A percentile compares a stretch with the other conserved stretches of the same genome.
Evolutionary conservation across 148 eudicot genomes (phyloP).

Genomic region (Rhododendron ovatum): DNA sequence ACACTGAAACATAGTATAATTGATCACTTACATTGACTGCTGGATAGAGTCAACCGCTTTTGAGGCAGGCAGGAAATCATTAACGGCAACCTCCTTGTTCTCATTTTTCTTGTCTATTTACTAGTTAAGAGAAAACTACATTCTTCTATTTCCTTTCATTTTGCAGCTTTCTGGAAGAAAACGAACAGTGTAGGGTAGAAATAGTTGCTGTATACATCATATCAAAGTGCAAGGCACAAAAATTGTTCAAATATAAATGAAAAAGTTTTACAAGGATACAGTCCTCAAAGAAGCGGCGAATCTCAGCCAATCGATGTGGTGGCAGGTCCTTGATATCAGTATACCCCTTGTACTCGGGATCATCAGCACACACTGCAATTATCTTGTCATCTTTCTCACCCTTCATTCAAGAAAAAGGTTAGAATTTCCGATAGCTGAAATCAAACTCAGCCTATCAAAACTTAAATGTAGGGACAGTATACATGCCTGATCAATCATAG

Average conservation of each 20-base stretch:
- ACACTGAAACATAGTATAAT: neutral
- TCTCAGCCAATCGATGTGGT: constrained; percentile 85
- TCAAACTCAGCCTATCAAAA: neutral
- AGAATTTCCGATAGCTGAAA: neutral
- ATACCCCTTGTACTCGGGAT: constrained; percentile 65
- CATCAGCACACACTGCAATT: constrained; percentile 84
- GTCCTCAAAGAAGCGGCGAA: constrained; percentile 86
- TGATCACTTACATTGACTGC: constrained; percentile 46
- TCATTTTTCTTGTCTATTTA: constrained; percentile 59
- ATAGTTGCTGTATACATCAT: neutral
- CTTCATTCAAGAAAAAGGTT: constrained; percentile 24
- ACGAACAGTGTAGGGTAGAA: neutral
- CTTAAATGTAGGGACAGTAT: neutral
- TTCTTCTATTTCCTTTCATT: neutral
- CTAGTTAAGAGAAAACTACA: constrained; percentile 21
- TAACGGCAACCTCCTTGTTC: constrained; percentile 58
- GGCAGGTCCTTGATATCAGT: constrained; percentile 79
- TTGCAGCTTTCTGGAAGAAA: neutral
- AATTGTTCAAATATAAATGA: neutral
- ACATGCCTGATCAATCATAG: constrained; percentile 79
- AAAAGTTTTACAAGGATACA: constrained; percentile 43
- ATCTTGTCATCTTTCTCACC: constrained; percentile 88
- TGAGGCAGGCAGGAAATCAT: constrained; percentile 56
- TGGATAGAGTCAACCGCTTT: constrained; percentile 41
- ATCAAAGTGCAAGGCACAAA: neutral